These are phyloP conservation scores for Quercus tomentella DNA, from an alignment of 331 rosid species.

Conservation along the genomic window DNA sequence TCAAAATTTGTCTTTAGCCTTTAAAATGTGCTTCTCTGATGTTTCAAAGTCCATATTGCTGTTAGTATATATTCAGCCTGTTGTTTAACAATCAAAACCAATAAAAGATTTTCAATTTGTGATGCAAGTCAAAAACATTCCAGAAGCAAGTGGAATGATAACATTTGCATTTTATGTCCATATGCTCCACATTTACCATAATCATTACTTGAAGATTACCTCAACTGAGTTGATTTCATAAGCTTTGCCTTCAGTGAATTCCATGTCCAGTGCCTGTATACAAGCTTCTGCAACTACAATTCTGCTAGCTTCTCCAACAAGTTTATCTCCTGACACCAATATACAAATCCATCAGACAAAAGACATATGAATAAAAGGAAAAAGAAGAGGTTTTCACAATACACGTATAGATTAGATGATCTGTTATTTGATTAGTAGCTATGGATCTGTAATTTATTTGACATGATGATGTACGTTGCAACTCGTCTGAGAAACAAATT, in stretches of 20 bases:
- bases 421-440: not conserved
- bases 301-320: conserved; percentile 92
- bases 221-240: conserved; percentile 81
- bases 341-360: not conserved
- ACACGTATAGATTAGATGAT: not conserved
- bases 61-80: not conserved
- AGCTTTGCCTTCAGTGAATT: conserved; percentile 65
- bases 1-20: too few relatives aligned
- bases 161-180: too few relatives aligned
- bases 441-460: not conserved
- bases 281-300: conserved; percentile 95
- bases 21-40: too few relatives aligned
- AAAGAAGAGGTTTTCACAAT: not conserved
- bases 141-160: too few relatives aligned
- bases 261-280: conserved; percentile 78
- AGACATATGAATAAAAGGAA: not conserved
- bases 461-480: not conserved
- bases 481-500: conserved; percentile 4
- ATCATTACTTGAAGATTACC: conserved; percentile 46
- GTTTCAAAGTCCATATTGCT: not conserved
- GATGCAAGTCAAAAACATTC: not conserved
- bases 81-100: not conserved
- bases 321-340: conserved; percentile 69
- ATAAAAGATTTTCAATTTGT: not conserved
- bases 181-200: not conserved